These are phyloP conservation scores for Platismatia glauca DNA, from an alignment of 495 filamentous ascomycete species.

Conservation along the genomic window DNA sequence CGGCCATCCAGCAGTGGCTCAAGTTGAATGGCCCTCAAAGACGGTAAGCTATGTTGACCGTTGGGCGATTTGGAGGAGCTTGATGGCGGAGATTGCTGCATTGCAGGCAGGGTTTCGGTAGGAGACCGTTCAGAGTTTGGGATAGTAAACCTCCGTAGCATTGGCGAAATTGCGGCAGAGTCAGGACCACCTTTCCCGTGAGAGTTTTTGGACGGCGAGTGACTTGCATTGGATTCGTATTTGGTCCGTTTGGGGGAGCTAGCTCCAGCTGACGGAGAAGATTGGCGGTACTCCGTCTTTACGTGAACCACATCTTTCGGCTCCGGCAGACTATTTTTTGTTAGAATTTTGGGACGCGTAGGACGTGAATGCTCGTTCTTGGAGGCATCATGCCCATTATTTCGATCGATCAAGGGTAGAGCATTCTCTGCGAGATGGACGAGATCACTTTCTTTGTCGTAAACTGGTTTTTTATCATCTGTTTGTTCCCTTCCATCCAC, in stretches of 20 bases:
- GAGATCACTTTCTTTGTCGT: neutral
- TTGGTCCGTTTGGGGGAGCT: neutral
- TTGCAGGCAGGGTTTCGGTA: constrained; percentile 30
- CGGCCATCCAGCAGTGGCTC: constrained; percentile 26
- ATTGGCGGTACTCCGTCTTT: constrained; percentile 1
- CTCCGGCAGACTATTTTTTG: neutral
- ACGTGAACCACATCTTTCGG: neutral
- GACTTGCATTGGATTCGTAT: neutral
- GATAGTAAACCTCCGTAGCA: constrained; percentile 25
- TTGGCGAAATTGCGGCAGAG: constrained; percentile 15
- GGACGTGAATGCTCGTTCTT: constrained; percentile 12
- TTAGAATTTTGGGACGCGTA: constrained; percentile 12
- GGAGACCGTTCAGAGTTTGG: constrained; percentile 22
- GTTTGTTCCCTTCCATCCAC: constrained; percentile 2
- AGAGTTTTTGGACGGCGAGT: constrained; percentile 8
- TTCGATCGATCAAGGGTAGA: constrained; percentile 2
- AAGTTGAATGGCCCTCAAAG: constrained; percentile 35
- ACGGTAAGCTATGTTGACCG: constrained; percentile 35
- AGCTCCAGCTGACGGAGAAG: neutral
- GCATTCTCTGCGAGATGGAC: constrained; percentile 11
- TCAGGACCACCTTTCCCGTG: constrained; percentile 6
- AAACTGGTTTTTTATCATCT: neutral
- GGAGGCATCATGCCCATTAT: neutral
- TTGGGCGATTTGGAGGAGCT: constrained; percentile 34
- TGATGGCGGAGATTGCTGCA: constrained; percentile 32